Base-by-base conservation (phyloP, 352 stramenopile genomes). In the Globisporangium perplexum region DNA sequence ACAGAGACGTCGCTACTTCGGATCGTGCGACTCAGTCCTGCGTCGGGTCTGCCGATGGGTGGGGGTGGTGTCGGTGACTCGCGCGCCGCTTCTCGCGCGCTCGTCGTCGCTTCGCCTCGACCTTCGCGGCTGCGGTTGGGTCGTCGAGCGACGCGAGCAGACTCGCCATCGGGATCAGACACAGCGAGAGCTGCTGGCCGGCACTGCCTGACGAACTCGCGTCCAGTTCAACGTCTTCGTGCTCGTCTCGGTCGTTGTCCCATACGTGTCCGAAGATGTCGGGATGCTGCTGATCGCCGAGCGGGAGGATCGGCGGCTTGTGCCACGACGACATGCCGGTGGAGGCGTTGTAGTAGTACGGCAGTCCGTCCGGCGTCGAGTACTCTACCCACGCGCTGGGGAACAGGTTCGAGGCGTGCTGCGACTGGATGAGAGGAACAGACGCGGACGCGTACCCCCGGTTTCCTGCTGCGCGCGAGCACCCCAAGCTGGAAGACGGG, bases 121-220 rank as follows among this genome's bases (percentile, higher is more conserved):
- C 62, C 39, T 86, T 88, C 0, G 70, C 55, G 17, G 68, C 72
- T 7, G 77, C 80, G 7, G 72, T 78, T 4, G 77, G 80, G 45
- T 89, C 64, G 47, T 91, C 80, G 14, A 91, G 69, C 15, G 71
- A 84, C 0, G 69, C 68, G 2, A 91, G 63, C 5, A 74, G 72
- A 51, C 77, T 89, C 51, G 83, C 74, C 62, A 88, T 77, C 35
- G 80, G 80, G 38, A 89, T 78, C 56, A 91, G 61, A 39, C 75
- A 89, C 15, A 88, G 30, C 24, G 77, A 71, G 14, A 86, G 63
- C 45, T 77, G 59, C 26, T 86, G 61, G 10, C 69, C 68, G 1
- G 11, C 8, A 1, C 33, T 12, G 38, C 33, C 24, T 20, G 6
- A 17, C 11, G 43, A 17, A 12, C 11, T 39, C 14, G 33, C 33